Evolutionary conservation across 495 filamentous ascomycete genomes (phyloP).

Genomic region (Lentithecium fluviatile): DNA sequence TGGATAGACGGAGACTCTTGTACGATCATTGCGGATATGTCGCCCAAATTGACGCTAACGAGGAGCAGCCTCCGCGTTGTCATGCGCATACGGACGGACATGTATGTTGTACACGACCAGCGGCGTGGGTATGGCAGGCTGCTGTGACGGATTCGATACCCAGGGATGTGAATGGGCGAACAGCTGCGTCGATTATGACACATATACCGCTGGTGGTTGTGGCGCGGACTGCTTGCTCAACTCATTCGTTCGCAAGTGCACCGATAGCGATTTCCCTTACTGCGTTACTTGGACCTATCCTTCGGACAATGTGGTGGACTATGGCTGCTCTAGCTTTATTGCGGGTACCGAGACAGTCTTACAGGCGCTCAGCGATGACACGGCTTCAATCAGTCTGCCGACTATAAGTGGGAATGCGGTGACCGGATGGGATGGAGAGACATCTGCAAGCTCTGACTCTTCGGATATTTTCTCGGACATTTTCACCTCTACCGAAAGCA

Average conservation of each 20-base stretch:
- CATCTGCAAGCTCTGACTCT: neutral
- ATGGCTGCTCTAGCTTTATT: slow-evolving; percentile 20
- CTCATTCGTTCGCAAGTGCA: slow-evolving; percentile 33
- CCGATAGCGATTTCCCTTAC: slow-evolving; percentile 16
- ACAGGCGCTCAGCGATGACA: slow-evolving; percentile 15
- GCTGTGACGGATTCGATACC: slow-evolving; percentile 25
- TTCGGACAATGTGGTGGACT: slow-evolving; percentile 23
- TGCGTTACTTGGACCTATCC: slow-evolving; percentile 36
- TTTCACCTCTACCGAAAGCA: neutral
- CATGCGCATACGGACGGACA: slow-evolving; percentile 16
- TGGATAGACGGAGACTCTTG: slow-evolving; percentile 23
- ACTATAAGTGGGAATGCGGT: slow-evolving; percentile 17
- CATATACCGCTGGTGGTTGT: slow-evolving; percentile 10
- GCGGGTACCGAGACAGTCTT: slow-evolving; percentile 14
- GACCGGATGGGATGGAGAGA: slow-evolving; percentile 12
- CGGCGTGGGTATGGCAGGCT: slow-evolving; percentile 30
- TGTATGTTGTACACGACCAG: slow-evolving; percentile 26
- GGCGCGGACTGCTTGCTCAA: slow-evolving; percentile 18
- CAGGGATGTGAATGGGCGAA: slow-evolving; percentile 33
- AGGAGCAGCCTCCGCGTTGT: slow-evolving; percentile 16
- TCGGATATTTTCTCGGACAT: too few relatives aligned
- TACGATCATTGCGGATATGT: neutral
- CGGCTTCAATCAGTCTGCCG: slow-evolving; percentile 16
- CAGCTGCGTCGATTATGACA: slow-evolving; percentile 28
- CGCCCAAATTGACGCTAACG: neutral